Evolutionary conservation across 2,329 filamentous ascomycete genomes (phyloP).

Genomic region (Penicillium sp.): DNA sequence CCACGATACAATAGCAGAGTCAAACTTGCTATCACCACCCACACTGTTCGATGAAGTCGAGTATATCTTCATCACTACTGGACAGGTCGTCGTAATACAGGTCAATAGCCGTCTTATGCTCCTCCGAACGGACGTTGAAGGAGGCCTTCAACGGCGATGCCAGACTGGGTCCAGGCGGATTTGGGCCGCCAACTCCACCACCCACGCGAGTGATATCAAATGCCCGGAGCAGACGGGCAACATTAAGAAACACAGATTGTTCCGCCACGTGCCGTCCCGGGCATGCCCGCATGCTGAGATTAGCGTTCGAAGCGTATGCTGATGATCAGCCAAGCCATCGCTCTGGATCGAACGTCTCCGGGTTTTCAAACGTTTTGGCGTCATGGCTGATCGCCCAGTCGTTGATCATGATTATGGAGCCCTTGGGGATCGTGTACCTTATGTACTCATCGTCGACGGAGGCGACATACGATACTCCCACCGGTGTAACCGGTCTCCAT

Average conservation of each 20-base stretch:
- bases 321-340: constrained; percentile 26
- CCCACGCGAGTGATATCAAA: neutral
- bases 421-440: constrained; percentile 54
- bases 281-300: neutral
- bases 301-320: neutral
- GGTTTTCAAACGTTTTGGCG: constrained; percentile 42
- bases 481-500: too few species aligned
- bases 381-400: constrained; percentile 48
- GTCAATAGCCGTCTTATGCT: too few species aligned
- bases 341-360: constrained; percentile 41
- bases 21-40: too few species aligned
- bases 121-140: too few species aligned
- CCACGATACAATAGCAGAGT: too few species aligned
- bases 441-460: constrained; percentile 32
- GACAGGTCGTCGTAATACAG: too few species aligned
- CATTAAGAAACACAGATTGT: neutral
- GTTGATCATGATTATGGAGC: constrained; percentile 50
- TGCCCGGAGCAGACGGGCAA: neutral
- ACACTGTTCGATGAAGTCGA: too few species aligned
- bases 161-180: too few species aligned
- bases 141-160: too few species aligned
- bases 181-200: too few species aligned
- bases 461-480: too few species aligned
- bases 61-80: too few species aligned
- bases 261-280: neutral